A percentile compares a stretch with the other conserved stretches of the same genome.
Conservation (phyloP, 257 asterid species). For the Nicotiana otophora region DNA sequence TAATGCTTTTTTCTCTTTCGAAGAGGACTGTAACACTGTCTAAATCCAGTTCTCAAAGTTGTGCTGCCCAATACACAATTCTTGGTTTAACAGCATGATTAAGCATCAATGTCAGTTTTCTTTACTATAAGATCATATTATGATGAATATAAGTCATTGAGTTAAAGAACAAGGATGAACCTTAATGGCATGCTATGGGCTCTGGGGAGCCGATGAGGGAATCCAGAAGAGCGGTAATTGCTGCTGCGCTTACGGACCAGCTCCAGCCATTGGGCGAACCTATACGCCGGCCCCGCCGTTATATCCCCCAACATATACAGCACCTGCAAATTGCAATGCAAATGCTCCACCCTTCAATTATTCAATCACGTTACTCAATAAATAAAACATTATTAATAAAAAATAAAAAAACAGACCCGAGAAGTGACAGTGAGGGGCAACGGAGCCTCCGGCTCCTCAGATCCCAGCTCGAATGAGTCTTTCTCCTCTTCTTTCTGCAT, state of each 20-base stretch:
- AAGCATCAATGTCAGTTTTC: neutral
- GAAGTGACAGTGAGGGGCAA: slow-evolving; percentile 96
- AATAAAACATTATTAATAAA: neutral
- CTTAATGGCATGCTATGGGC: slow-evolving; percentile 64
- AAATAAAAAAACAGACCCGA: slow-evolving; percentile 37
- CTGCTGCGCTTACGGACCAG: slow-evolving; percentile 94
- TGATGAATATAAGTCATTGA: neutral
- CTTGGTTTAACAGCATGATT: neutral
- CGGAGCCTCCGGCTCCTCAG: slow-evolving; percentile 65
- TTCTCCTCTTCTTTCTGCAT: slow-evolving; percentile 89
- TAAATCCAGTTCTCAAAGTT: neutral
- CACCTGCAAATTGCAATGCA: slow-evolving; percentile 48
- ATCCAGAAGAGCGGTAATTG: slow-evolving; percentile 78
- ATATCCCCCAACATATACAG: slow-evolving; percentile 97
- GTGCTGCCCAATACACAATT: neutral
- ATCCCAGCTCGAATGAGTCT: slow-evolving; percentile 55
- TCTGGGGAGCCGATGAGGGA: slow-evolving; percentile 62
- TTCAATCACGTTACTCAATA: neutral
- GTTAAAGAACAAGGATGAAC: slow-evolving; percentile 24
- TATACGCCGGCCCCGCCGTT: slow-evolving; percentile 84
- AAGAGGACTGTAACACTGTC: neutral
- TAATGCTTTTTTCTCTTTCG: neutral
- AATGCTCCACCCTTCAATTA: neutral
- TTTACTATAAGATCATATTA: neutral
- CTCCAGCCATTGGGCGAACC: slow-evolving; percentile 97